phyloP scores from a whole-genome alignment of 2,329 filamentous ascomycete species.

The Colletotrichum gloeosporioides region DNA sequence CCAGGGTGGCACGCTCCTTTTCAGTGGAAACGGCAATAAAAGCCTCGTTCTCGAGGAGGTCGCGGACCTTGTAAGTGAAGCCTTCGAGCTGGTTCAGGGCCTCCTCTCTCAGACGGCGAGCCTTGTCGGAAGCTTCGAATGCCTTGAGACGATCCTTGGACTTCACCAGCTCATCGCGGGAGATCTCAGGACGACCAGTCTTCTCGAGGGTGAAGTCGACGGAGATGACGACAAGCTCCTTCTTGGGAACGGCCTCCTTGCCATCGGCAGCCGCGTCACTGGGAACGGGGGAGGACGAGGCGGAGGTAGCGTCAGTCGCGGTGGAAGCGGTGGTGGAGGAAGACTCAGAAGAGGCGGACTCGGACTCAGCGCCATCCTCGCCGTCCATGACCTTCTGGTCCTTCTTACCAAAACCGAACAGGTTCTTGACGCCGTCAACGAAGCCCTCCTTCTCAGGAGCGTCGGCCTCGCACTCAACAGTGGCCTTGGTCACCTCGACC shows the following conservation, averaged over 20 bases:
- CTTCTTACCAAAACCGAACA: constrained; percentile 94
- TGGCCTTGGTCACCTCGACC: constrained; percentile 77
- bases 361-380: constrained; percentile 48
- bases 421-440: constrained; percentile 93
- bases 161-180: constrained; percentile 53
- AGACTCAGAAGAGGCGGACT: constrained; percentile 43
- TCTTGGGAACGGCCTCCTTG: constrained; percentile 60
- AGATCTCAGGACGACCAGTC: constrained; percentile 53
- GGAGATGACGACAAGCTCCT: constrained; percentile 61
- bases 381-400: constrained; percentile 77
- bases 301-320: constrained; percentile 7
- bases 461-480: constrained; percentile 85
- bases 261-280: constrained; percentile 55
- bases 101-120: constrained; percentile 80
- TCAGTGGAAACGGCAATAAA: constrained; percentile 77
- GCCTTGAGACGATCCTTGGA: constrained; percentile 76
- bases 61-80: constrained; percentile 88
- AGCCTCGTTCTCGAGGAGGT: constrained; percentile 77
- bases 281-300: constrained; percentile 45
- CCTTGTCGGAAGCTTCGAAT: constrained; percentile 85
- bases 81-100: constrained; percentile 91
- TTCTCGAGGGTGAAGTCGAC: constrained; percentile 56
- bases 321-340: constrained; percentile 45
- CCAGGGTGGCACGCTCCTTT: constrained; percentile 69
- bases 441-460: constrained; percentile 76